A percentile compares a stretch with the other conserved stretches of the same genome.
phyloP scores from a whole-genome alignment of 2,329 filamentous ascomycete species.

The Calonectria pauciramosa region DNA sequence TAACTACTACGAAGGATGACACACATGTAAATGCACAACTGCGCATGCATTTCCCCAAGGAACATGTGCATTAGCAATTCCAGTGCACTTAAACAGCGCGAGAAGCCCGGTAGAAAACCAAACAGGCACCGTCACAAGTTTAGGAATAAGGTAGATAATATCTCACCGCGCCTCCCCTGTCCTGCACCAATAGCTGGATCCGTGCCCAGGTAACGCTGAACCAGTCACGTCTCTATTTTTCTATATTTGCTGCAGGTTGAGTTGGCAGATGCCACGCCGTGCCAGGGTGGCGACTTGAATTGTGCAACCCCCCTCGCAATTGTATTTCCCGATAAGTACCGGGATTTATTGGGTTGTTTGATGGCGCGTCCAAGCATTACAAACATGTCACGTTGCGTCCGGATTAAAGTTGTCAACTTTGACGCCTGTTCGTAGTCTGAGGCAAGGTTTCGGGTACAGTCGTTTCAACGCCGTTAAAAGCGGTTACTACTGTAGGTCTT shows the following conservation, averaged over 20 bases:
- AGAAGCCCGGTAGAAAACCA: background rate
- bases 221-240: background rate
- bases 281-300: slow-evolving; percentile 17
- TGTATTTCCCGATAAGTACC: slow-evolving; percentile 21
- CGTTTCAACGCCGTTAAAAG: background rate
- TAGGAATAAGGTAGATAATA: background rate
- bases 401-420: slow-evolving; percentile 9
- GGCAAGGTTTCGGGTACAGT: slow-evolving; percentile 1
- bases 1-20: background rate
- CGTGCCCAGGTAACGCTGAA: background rate
- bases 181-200: background rate
- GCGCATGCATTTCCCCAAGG: background rate
- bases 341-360: slow-evolving; percentile 9
- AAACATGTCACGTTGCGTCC: slow-evolving; percentile 13
- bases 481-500: slow-evolving; percentile 2
- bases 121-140: background rate
- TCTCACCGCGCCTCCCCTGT: background rate
- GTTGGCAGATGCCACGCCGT: slow-evolving; percentile 26
- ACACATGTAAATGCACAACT: background rate
- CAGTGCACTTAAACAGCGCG: background rate
- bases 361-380: background rate
- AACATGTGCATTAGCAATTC: background rate
- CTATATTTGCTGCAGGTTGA: slow-evolving; percentile 28
- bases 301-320: slow-evolving; percentile 13
- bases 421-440: background rate